These are phyloP conservation scores for Aspergillus olivimuriae DNA, from an alignment of 495 filamentous ascomycete genomes.

Conservation along the genomic window DNA sequence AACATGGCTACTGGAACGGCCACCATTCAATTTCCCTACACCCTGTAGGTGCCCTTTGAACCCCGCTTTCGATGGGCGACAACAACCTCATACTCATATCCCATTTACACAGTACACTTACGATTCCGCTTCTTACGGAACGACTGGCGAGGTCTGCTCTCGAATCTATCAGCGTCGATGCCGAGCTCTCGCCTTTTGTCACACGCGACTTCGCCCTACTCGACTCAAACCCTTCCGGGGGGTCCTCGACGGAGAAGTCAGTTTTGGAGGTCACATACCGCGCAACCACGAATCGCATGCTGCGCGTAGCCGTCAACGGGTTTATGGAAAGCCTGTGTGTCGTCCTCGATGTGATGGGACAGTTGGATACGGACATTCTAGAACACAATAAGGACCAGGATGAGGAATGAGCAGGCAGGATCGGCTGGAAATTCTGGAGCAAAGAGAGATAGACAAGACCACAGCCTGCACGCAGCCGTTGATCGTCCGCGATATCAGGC, in stretches of 20 bases:
- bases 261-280: conserved; percentile 71
- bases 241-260: conserved; percentile 17
- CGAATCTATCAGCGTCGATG: conserved; percentile 73
- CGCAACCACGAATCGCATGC: conserved; percentile 91
- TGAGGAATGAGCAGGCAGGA: conserved; percentile 17
- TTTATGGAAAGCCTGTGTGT: conserved; percentile 88
- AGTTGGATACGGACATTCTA: conserved; percentile 82
- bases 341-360: conserved; percentile 78
- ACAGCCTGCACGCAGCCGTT: too few relatives aligned
- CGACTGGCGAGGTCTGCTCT: conserved; percentile 74
- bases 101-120: conserved; percentile 53
- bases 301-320: conserved; percentile 95
- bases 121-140: conserved; percentile 75
- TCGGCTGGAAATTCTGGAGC: too few relatives aligned
- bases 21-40: conserved; percentile 61
- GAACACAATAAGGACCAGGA: conserved; percentile 19
- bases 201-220: conserved; percentile 59
- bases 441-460: too few relatives aligned
- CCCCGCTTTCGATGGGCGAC: conserved; percentile 3
- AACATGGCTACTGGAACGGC: conserved; percentile 16
- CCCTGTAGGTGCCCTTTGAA: conserved; percentile 47
- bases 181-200: conserved; percentile 80
- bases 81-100: too few relatives aligned
- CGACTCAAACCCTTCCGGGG: conserved; percentile 22
- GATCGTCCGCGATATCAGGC: too few relatives aligned